Conservation (phyloP, 495 filamentous ascomycete genomes). For the Copromyces sp. region DNA sequence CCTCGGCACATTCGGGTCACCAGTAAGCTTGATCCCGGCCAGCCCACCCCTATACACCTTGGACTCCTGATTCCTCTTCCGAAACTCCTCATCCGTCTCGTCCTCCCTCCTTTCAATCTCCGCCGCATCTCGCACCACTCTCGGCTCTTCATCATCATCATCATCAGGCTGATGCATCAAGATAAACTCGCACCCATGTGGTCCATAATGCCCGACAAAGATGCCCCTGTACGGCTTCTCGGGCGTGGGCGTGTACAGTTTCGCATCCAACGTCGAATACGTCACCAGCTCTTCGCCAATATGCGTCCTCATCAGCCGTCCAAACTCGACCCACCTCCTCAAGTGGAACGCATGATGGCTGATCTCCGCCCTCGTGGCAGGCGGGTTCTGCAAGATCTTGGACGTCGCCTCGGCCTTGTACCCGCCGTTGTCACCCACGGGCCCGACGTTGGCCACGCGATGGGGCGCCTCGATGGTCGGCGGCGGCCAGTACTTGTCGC, state of each 20-base stretch:
- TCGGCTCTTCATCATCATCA: too few species aligned
- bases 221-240: constrained; percentile 77
- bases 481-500: constrained; percentile 63
- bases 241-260: constrained; percentile 64
- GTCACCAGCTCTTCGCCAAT: constrained; percentile 61
- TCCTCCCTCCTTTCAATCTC: constrained; percentile 14
- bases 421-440: constrained; percentile 20
- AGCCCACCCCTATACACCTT: constrained; percentile 48
- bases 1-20: constrained; percentile 78
- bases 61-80: constrained; percentile 21
- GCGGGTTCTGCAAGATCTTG: constrained; percentile 22
- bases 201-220: constrained; percentile 84
- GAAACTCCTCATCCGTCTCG: constrained; percentile 33
- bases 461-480: constrained; percentile 50
- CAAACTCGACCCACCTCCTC: constrained; percentile 54
- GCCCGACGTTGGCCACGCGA: constrained; percentile 35
- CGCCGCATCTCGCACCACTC: too few species aligned
- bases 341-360: constrained; percentile 61
- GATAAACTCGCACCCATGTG: constrained; percentile 83
- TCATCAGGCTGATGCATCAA: constrained; percentile 62
- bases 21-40: constrained; percentile 81
- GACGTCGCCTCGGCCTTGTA: constrained; percentile 7
- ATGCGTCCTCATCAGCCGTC: constrained; percentile 19
- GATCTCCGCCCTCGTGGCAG: constrained; percentile 37
- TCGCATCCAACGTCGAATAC: constrained; percentile 63